Conservation (phyloP, 176 grass and related monocot genomes). For the Hordeum vulgare region DNA sequence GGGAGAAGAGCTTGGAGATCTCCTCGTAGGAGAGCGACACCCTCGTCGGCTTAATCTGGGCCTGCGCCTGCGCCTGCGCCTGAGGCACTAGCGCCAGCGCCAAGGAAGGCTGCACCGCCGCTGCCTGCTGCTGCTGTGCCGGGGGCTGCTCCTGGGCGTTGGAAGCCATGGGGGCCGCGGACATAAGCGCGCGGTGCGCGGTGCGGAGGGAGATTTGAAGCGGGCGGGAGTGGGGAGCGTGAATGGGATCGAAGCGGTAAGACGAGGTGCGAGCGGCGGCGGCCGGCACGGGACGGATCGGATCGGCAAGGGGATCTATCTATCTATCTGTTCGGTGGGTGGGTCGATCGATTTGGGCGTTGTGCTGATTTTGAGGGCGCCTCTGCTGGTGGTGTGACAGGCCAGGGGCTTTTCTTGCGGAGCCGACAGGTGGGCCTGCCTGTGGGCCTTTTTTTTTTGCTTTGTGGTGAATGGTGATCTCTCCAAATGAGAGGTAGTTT, state of each 20-base stretch:
- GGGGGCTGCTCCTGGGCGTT: constrained; percentile 3
- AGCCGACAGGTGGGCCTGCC: neutral
- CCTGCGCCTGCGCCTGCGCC: neutral
- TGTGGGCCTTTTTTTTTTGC: neutral
- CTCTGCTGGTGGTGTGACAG: neutral
- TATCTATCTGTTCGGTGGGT: neutral
- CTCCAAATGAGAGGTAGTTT: neutral
- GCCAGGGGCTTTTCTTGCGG: neutral
- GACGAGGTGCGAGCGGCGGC: neutral
- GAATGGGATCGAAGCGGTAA: constrained; percentile 9
- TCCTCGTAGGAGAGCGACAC: constrained; percentile 70
- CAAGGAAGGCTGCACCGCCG: neutral
- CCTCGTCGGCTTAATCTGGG: constrained; percentile 32
- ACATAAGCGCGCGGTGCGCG: neutral
- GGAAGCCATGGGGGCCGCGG: constrained; percentile 27
- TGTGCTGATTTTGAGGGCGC: neutral
- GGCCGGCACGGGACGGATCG: constrained; percentile 3
- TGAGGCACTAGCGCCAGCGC: neutral
- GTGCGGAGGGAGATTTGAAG: constrained; percentile 5
- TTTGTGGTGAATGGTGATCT: neutral
- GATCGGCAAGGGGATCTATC: neutral
- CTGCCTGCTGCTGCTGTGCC: neutral
- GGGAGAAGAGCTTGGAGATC: constrained; percentile 90
- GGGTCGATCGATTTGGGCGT: neutral
- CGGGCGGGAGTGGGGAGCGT: neutral